These are phyloP conservation scores for Monilinia fructigena DNA, from an alignment of 2,329 filamentous ascomycete genomes.

Conservation along the genomic window DNA sequence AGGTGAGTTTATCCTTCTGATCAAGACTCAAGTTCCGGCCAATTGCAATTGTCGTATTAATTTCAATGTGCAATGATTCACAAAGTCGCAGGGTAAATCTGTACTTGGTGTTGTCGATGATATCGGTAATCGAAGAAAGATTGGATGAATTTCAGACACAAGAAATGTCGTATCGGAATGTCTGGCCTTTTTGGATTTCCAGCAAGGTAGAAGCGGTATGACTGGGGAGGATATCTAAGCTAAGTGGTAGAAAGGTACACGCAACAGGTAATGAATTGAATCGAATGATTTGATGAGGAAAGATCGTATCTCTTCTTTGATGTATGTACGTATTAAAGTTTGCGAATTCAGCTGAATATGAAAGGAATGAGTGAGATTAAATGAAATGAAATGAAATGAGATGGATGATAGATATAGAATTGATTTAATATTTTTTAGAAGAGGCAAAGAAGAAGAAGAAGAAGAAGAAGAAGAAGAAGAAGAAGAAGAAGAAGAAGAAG, in stretches of 20 bases:
- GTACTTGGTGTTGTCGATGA: constrained; percentile 14
- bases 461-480: no score
- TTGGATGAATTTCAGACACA: constrained; percentile 18
- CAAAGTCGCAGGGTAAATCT: not conserved
- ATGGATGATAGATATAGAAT: not conserved
- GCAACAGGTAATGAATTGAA: not conserved
- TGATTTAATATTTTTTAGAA: not conserved
- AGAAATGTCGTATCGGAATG: constrained; percentile 13
- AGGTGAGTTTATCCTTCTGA: not conserved
- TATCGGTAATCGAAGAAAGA: constrained; percentile 1
- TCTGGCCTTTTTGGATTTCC: not conserved
- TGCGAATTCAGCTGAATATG: constrained; percentile 4
- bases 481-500: no score
- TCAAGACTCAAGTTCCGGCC: constrained; percentile 2
- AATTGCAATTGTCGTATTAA: constrained; percentile 5
- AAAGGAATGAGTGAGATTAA: constrained; percentile 12
- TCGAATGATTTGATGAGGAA: constrained; percentile 8
- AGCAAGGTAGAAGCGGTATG: not conserved
- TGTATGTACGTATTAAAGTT: not conserved
- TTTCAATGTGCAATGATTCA: constrained; percentile 19
- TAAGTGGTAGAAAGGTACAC: not conserved
- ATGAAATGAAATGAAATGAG: no score
- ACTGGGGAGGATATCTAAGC: not conserved
- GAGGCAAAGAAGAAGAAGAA: not conserved
- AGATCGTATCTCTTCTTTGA: not conserved